Conservation (phyloP, 129 eudicot genomes). For the Ambrosia artemisiifolia region DNA sequence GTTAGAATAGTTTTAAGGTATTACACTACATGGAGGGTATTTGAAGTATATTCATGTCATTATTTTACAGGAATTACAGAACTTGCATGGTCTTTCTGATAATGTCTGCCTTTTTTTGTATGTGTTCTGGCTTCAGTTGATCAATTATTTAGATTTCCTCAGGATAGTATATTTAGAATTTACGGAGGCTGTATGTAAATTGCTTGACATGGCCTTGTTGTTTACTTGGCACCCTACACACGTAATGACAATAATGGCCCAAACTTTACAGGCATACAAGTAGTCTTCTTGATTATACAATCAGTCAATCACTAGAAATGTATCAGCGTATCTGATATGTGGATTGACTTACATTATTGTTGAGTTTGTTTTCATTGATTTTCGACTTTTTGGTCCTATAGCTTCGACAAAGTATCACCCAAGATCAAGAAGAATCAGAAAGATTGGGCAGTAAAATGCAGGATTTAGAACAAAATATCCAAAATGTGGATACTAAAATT, state of each 20-base stretch:
- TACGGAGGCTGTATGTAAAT: slow-evolving; percentile 1
- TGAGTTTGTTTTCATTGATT: slow-evolving; percentile 17
- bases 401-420: slow-evolving; percentile 75
- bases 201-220: neutral
- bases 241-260: neutral
- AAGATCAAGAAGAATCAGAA: slow-evolving; percentile 83
- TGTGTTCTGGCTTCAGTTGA: neutral
- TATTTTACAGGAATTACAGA: neutral
- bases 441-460: slow-evolving; percentile 54
- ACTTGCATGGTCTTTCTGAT: neutral
- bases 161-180: neutral
- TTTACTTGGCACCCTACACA: neutral
- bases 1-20: neutral
- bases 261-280: neutral
- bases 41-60: neutral
- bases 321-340: neutral
- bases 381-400: slow-evolving; percentile 22
- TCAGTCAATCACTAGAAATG: neutral
- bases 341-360: neutral
- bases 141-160: neutral
- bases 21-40: neutral
- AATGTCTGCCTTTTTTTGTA: neutral
- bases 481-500: slow-evolving; percentile 62
- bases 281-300: neutral
- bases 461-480: slow-evolving; percentile 54